Percentiles rank a stretch among this genome's conserved stretches.
phyloP scores from a whole-genome alignment of 177 flowering plant genomes.

The Vitis hybrid region DNA sequence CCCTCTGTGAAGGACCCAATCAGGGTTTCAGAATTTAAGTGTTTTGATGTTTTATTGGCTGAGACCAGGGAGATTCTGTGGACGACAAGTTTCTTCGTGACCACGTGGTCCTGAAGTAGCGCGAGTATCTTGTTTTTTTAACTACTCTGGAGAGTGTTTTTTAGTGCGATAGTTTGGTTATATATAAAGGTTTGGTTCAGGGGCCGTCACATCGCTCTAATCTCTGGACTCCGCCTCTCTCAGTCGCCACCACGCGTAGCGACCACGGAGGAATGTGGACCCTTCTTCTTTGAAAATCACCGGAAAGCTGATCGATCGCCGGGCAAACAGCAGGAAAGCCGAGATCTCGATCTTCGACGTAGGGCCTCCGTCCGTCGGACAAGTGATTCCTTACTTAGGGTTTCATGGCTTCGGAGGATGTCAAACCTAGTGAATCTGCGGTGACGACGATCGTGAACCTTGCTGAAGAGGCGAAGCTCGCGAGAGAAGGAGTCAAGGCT shows the following conservation, averaged over 20 bases:
- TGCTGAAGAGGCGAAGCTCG: constrained; percentile 95
- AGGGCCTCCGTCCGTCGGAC: too few relatives aligned
- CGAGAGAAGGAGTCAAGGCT: constrained; percentile 83
- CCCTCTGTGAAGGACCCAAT: too few relatives aligned
- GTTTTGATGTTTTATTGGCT: too few relatives aligned
- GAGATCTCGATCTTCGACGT: constrained; percentile 4
- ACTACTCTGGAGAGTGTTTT: too few relatives aligned
- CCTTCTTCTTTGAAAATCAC: not conserved
- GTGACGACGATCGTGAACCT: constrained; percentile 84
- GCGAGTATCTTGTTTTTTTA: too few relatives aligned
- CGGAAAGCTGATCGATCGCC: not conserved
- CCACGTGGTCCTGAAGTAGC: too few relatives aligned
- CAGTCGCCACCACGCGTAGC: not conserved
- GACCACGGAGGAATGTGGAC: not conserved
- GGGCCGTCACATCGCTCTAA: not conserved
- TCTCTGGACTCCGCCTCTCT: not conserved
- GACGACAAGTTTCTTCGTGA: too few relatives aligned
- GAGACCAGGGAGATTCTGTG: too few relatives aligned
- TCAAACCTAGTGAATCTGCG: constrained; percentile 74
- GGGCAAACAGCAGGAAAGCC: not conserved
- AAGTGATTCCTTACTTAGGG: too few relatives aligned
- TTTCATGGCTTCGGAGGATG: constrained; percentile 95
- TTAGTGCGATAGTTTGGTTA: not conserved
- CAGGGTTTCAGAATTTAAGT: too few relatives aligned
- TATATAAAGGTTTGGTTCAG: not conserved